These are phyloP conservation scores for Fusarium subtropicale DNA, from an alignment of 2,329 filamentous ascomycete genomes.

Conservation along the genomic window DNA sequence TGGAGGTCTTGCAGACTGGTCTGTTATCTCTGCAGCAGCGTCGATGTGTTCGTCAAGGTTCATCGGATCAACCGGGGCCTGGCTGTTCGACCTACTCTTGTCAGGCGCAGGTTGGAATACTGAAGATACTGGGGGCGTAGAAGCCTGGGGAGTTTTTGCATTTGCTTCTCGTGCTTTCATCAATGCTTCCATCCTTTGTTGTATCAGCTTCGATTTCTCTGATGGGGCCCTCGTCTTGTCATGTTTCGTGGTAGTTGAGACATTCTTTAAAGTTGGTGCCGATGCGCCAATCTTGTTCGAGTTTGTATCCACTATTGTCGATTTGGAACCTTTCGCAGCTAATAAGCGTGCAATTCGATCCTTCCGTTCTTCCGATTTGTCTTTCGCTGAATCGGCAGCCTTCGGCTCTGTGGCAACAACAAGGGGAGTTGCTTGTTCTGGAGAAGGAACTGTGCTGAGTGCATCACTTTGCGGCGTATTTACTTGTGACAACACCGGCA, in stretches of 20 bases:
- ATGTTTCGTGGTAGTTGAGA: slow-evolving; percentile 6
- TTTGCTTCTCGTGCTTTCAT: slow-evolving; percentile 66
- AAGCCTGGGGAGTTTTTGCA: slow-evolving; percentile 41
- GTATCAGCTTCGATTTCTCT: slow-evolving; percentile 78
- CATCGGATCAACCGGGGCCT: slow-evolving; percentile 2
- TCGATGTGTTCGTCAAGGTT: slow-evolving; percentile 13
- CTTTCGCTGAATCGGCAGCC: slow-evolving; percentile 62
- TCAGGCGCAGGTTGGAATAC: slow-evolving; percentile 9
- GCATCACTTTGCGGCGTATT: neutral
- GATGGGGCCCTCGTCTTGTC: slow-evolving; percentile 56
- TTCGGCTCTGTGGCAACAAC: neutral
- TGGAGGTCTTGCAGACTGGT: slow-evolving; percentile 33
- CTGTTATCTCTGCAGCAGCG: slow-evolving; percentile 13
- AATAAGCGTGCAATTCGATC: slow-evolving; percentile 81
- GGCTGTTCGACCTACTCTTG: slow-evolving; percentile 10
- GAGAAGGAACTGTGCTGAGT: neutral
- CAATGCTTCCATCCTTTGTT: slow-evolving; percentile 82
- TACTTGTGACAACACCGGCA: neutral
- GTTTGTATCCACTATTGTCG: slow-evolving; percentile 27
- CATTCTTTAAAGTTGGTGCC: slow-evolving; percentile 39
- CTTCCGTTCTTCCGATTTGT: slow-evolving; percentile 72
- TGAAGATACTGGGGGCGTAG: neutral
- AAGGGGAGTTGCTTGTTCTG: neutral
- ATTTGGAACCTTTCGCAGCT: slow-evolving; percentile 75
- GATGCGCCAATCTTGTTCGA: slow-evolving; percentile 7